Percentiles rank a stretch among this genome's conserved stretches.
Conservation (phyloP, 78 protist genomes). For the Bigelowiella natans region DNA sequence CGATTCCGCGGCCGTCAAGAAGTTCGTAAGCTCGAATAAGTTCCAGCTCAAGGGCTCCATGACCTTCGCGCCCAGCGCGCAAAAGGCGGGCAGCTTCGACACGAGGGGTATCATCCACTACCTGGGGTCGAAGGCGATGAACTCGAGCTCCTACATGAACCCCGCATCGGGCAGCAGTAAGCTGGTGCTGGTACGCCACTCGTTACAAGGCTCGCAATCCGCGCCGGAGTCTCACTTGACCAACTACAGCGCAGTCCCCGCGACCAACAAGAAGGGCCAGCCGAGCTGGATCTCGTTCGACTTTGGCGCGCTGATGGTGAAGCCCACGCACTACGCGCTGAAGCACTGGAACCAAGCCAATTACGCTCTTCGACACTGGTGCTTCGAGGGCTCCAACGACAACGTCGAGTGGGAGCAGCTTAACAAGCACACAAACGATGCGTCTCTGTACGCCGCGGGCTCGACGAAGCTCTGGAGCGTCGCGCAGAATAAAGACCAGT, state of each 20-base stretch:
- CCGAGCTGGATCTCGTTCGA: not conserved
- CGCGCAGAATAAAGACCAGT: not conserved
- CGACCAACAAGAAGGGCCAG: not conserved
- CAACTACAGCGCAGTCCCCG: not conserved
- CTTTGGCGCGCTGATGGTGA: not conserved
- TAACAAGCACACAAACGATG: not conserved
- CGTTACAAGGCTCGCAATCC: not conserved
- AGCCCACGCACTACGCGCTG: conserved; percentile 6
- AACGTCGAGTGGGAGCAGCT: not conserved
- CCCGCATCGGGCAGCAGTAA: not conserved
- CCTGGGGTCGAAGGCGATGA: not conserved
- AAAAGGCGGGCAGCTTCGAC: not conserved
- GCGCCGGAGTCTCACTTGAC: not conserved
- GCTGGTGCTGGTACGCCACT: not conserved
- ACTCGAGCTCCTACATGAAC: not conserved
- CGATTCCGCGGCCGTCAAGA: not conserved
- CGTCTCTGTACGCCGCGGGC: not conserved
- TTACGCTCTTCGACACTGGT: not conserved
- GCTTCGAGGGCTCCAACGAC: not conserved
- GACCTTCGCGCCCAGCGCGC: not conserved
- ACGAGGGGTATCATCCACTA: not conserved
- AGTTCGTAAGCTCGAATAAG: not conserved
- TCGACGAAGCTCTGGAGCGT: not conserved
- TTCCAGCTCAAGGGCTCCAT: not conserved
- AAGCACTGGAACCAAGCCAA: not conserved